Evolutionary conservation across 2,329 filamentous ascomycete genomes (phyloP), one percentile per base, ranked within the genome.

Genomic region (Colletotrichum simmondsii): DNA sequence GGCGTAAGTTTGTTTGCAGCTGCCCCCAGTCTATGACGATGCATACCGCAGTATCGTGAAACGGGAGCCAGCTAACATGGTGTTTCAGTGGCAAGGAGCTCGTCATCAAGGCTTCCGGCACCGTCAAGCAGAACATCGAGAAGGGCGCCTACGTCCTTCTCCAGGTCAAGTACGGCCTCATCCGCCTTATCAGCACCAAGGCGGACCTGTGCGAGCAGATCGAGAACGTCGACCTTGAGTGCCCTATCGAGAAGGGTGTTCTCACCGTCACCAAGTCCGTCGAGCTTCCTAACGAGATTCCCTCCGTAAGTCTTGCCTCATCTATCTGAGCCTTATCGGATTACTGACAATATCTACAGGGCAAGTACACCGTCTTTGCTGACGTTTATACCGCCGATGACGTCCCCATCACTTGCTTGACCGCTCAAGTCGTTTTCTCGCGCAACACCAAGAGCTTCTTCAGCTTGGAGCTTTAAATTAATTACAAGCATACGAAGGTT

Each of bases 161-260:
- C 53, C 89, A 92, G 76, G 96, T 99, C 85, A 98, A 98, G 86
- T 98, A 97, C 83, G 96, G 96, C 73, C 88, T 98, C 76, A 98
- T 99, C 83, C 94, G 92, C 68, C 90, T 99, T 75, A 91, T 99
- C 83, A 94, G 90, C 82, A 93, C 93, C 76, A 90, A 88, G 76
- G 92, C 92, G 78, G 93, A 98, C 80, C 90, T 98, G 49, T 99
- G 97, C 87, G 94, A 98, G 73, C 93, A 97, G 82, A 90, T 97
- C 76, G 87, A 90, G 81, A 95, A 98, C 77, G 94, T 98, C 57
- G 95, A 98, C 78, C 87, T 98, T 70, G 85, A 94, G 78, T 99
- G 97, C 84, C 97, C 97, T 61, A 89, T 99, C 72, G 87, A 97
- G 84, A 90, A 94, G 84, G 96, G 95, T 72, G 85, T 91, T 26